These are phyloP conservation scores for Hordeum marinum DNA, from an alignment of 176 grass and related monocot genomes.

Conservation along the genomic window DNA sequence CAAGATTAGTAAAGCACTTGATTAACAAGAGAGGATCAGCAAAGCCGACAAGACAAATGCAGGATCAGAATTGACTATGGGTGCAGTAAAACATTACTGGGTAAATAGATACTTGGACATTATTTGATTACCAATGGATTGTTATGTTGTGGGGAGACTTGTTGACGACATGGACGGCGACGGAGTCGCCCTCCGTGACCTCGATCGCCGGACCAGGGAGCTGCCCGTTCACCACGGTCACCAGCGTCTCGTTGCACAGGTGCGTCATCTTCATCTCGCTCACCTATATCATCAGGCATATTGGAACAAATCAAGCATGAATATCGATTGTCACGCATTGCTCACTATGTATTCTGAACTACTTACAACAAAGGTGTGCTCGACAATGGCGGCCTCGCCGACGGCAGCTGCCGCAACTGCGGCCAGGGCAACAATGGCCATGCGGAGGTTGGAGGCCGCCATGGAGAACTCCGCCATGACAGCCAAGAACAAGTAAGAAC, in stretches of 20 bases:
- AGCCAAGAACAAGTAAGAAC: too few relatives aligned
- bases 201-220: neutral
- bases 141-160: neutral
- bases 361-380: too few relatives aligned
- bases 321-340: too few relatives aligned
- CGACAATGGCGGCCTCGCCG: too few relatives aligned
- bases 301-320: too few relatives aligned
- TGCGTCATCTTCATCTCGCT: neutral
- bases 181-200: neutral
- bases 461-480: neutral
- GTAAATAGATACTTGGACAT: too few relatives aligned
- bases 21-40: too few relatives aligned
- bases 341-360: too few relatives aligned
- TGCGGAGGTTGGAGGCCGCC: neutral
- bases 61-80: too few relatives aligned
- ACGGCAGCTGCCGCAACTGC: neutral
- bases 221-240: neutral
- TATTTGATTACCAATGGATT: constrained; percentile 5
- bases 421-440: neutral
- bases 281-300: neutral
- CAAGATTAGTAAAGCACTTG: too few relatives aligned
- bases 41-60: too few relatives aligned
- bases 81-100: neutral
- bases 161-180: neutral
- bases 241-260: neutral